Conservation (phyloP, 768 basidiomycete species). For the Pseudohyphozyma bogoriensis region DNA sequence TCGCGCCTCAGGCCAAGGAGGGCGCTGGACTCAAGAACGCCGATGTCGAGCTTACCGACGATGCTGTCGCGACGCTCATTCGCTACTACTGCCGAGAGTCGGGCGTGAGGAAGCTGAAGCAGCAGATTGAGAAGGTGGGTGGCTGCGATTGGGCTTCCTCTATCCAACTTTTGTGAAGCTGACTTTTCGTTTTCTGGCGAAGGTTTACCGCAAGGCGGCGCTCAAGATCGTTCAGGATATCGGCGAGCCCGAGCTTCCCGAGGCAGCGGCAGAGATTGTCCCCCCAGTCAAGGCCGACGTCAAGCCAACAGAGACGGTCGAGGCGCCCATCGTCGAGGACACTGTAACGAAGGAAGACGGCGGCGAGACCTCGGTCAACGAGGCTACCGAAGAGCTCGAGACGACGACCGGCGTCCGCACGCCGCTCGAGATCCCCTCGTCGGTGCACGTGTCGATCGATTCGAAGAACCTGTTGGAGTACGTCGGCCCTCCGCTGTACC, state of each 20-base stretch:
- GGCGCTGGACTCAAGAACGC: constrained; percentile 74
- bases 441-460: constrained; percentile 69
- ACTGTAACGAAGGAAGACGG: constrained; percentile 26
- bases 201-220: constrained; percentile 97
- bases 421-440: constrained; percentile 67
- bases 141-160: neutral
- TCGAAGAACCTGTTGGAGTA: constrained; percentile 88
- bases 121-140: constrained; percentile 89
- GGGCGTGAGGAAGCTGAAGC: constrained; percentile 92
- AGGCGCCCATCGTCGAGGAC: constrained; percentile 10
- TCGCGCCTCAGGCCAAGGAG: constrained; percentile 89
- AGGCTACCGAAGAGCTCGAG: constrained; percentile 39
- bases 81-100: constrained; percentile 96
- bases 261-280: constrained; percentile 28
- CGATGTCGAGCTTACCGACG: constrained; percentile 65
- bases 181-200: neutral
- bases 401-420: constrained; percentile 65
- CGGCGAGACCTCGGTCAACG: constrained; percentile 12
- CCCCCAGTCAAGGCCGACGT: constrained; percentile 11
- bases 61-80: constrained; percentile 76
- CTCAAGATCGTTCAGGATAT: constrained; percentile 81
- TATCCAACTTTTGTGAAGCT: neutral
- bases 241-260: constrained; percentile 44
- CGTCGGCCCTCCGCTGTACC: constrained; percentile 89
- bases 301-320: neutral